These are phyloP conservation scores for Boletus reticulatus DNA, from an alignment of 768 basidiomycete species.

Conservation along the genomic window DNA sequence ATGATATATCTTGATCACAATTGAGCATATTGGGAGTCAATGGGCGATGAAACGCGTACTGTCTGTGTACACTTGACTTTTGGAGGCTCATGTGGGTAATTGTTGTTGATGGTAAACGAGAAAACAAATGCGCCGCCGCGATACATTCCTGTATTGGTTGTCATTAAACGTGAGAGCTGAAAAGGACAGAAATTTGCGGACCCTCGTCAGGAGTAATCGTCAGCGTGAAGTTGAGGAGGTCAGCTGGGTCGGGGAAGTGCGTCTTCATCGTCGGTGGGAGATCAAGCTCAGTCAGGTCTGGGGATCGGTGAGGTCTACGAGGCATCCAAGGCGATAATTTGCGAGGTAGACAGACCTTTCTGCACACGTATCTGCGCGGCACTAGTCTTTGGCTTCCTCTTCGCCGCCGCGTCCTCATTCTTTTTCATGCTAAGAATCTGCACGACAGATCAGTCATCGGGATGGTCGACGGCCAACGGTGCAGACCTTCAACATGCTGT, in stretches of 20 bases:
- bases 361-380: constrained; percentile 99
- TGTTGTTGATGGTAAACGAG: constrained; percentile 94
- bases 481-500: constrained; percentile 44
- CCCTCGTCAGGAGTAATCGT: constrained; percentile 98
- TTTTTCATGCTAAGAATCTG: constrained; percentile 99
- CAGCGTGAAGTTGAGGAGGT: constrained; percentile 95
- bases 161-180: constrained; percentile 2
- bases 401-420: constrained; percentile 94
- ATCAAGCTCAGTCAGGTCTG: constrained; percentile 96
- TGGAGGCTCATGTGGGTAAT: constrained; percentile 98
- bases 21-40: constrained; percentile 8
- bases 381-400: constrained; percentile 98
- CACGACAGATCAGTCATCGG: constrained; percentile 5
- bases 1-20: constrained; percentile 81
- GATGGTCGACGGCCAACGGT: background rate
- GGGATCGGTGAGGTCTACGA: constrained; percentile 1
- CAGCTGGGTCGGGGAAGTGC: constrained; percentile 84
- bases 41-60: constrained; percentile 44
- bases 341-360: constrained; percentile 63
- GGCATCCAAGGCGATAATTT: background rate
- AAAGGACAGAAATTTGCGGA: constrained; percentile 30
- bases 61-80: constrained; percentile 98
- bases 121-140: constrained; percentile 92
- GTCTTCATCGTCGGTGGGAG: constrained; percentile 96
- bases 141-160: constrained; percentile 79